Conservation (phyloP, 805 yeast species). For the Spathaspora sp. region DNA sequence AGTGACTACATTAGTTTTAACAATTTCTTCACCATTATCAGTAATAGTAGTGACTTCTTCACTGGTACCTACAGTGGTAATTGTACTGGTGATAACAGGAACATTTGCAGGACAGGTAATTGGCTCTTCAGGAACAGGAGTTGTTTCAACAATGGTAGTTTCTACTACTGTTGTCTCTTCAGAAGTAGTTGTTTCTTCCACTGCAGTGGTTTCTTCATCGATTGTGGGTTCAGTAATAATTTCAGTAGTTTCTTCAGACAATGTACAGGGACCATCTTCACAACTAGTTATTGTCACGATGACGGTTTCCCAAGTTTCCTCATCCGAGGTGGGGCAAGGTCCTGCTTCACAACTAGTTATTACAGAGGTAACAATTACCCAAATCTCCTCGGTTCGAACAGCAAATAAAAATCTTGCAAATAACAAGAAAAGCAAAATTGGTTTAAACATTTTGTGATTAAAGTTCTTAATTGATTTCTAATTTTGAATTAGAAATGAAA, state of each 20-base stretch:
- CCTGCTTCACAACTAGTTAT: background rate
- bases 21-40: conserved; percentile 1
- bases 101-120: background rate
- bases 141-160: background rate
- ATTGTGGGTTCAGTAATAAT: background rate
- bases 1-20: background rate
- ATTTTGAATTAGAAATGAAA: too few species aligned
- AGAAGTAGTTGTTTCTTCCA: background rate
- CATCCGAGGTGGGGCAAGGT: background rate
- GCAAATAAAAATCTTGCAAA: too few species aligned
- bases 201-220: too few species aligned
- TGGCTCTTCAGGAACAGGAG: background rate
- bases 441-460: too few species aligned
- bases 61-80: background rate
- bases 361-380: too few species aligned
- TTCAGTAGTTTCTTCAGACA: background rate
- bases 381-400: too few species aligned
- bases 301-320: background rate
- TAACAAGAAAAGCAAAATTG: too few species aligned
- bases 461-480: too few species aligned
- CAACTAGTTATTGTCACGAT: background rate
- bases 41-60: background rate
- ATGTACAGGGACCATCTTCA: background rate
- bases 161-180: background rate
- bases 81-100: background rate